phyloP scores from a whole-genome alignment of 2,329 filamentous ascomycete genomes.

The Claviceps spartinae region DNA sequence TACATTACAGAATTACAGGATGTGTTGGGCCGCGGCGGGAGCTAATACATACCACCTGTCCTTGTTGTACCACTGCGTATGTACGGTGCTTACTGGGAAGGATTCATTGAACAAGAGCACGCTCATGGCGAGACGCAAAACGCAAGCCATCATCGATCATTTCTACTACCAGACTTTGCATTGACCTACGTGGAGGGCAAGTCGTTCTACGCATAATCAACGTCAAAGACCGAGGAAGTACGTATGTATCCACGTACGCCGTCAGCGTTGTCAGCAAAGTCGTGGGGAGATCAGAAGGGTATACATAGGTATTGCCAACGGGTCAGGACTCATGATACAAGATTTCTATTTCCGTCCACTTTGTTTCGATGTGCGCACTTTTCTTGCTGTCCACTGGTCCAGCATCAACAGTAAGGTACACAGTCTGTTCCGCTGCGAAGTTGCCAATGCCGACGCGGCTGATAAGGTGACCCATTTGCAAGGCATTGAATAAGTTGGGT shows the following conservation, averaged over 20 bases:
- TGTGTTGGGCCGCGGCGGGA: background rate
- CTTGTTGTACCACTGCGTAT: background rate
- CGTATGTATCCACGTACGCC: no score
- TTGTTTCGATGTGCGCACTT: background rate
- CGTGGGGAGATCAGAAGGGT: background rate
- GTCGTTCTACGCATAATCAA: background rate
- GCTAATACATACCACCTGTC: background rate
- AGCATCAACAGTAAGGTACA: no score
- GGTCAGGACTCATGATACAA: background rate
- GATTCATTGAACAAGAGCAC: background rate
- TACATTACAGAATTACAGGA: background rate
- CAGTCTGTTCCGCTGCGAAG: no score
- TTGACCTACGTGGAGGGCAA: background rate
- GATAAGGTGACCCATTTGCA: background rate
- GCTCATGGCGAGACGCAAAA: background rate
- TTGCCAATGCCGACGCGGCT: no score
- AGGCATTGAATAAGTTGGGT: background rate
- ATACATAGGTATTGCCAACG: no score
- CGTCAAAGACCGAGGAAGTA: background rate
- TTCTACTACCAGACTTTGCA: background rate
- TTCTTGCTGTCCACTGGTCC: no score
- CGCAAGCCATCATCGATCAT: background rate
- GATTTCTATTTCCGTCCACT: background rate
- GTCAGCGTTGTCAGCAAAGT: background rate
- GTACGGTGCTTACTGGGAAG: background rate